Evolutionary conservation across 164 flowering plant genomes (phyloP).

Genomic region (Magnolia sinica): DNA sequence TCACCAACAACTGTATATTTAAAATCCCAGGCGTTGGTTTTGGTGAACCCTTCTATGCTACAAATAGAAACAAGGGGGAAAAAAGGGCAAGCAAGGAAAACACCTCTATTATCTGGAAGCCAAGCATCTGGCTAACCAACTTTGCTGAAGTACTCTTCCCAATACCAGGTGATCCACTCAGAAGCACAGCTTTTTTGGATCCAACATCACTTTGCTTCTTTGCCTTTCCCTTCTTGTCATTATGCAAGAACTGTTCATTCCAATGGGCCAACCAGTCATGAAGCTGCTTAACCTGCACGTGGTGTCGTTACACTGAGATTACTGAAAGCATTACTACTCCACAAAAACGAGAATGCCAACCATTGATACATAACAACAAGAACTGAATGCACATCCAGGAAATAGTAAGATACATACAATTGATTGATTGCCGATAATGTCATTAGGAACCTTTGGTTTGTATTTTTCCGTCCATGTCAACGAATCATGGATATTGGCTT

Average conservation of each 20-base stretch:
- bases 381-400: neutral
- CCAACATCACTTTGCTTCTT: conserved; percentile 67
- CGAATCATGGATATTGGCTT: conserved; percentile 22
- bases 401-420: conserved; percentile 45
- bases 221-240: conserved; percentile 54
- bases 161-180: conserved; percentile 95
- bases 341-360: neutral
- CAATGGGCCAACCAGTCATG: conserved; percentile 82
- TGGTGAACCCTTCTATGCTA: neutral
- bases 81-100: conserved; percentile 2
- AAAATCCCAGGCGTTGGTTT: neutral
- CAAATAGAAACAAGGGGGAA: neutral
- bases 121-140: conserved; percentile 90
- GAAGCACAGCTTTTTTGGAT: conserved; percentile 76
- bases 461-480: conserved; percentile 91
- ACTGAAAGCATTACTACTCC: neutral
- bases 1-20: neutral
- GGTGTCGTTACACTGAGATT: neutral
- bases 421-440: conserved; percentile 86
- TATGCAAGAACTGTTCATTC: conserved; percentile 64
- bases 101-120: conserved; percentile 79
- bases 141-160: conserved; percentile 96
- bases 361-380: neutral
- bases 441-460: conserved; percentile 76
- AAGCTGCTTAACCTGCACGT: conserved; percentile 80